phyloP scores from a whole-genome alignment of 169 alveolate genomes.

The Eimeria tenella region DNA sequence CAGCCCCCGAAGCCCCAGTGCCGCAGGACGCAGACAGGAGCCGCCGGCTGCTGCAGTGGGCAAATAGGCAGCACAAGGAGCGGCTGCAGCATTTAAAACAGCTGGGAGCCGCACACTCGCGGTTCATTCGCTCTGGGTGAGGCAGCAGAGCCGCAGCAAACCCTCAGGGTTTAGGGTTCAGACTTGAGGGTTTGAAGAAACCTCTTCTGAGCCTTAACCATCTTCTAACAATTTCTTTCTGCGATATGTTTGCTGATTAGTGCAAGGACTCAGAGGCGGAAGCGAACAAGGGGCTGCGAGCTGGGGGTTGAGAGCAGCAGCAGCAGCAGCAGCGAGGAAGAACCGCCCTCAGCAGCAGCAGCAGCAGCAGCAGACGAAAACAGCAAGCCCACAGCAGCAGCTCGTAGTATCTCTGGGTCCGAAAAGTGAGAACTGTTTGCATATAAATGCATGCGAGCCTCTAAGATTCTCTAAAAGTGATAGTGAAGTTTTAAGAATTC shows the following conservation, averaged over 20 bases:
- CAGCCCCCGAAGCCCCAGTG: neutral
- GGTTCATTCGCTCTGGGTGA: neutral
- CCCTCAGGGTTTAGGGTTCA: neutral
- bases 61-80: conserved; percentile 44
- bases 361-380: neutral
- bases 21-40: neutral
- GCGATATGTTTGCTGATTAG: neutral
- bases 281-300: conserved; percentile 51
- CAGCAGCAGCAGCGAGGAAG: conserved; percentile 53
- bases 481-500: too few relatives aligned
- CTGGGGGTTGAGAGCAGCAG: conserved; percentile 49
- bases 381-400: too few relatives aligned
- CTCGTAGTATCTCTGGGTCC: too few relatives aligned
- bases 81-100: neutral
- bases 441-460: too few relatives aligned
- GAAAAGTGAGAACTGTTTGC: too few relatives aligned
- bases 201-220: neutral
- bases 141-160: neutral
- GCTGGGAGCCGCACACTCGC: conserved; percentile 32
- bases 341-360: neutral
- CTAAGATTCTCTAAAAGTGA: too few relatives aligned
- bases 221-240: too few relatives aligned
- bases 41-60: conserved; percentile 30
- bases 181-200: neutral
- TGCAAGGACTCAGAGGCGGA: conserved; percentile 11